Base-by-base conservation (phyloP, 257 asterid genomes). In the Ocimum tenuiflorum region DNA sequence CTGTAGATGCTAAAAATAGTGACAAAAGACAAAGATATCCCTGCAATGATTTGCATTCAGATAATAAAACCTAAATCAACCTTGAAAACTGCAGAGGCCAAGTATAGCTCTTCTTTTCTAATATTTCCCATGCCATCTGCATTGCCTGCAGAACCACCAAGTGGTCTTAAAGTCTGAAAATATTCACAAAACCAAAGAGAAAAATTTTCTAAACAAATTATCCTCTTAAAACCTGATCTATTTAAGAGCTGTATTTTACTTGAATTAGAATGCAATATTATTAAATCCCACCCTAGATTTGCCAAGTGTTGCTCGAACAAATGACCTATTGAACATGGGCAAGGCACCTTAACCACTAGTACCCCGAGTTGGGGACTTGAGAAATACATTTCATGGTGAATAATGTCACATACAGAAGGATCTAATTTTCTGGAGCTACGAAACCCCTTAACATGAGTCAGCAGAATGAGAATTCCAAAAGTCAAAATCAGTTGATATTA, bases 61-160 rank as follows among this genome's bases (percentile, higher is more conserved):
- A 68, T 59, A 54, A 48, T 29, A 29, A 42, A 48, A 14, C 19
- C 9, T 17, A 27, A 51, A 20, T 36, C 35, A 29, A 92, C 99
- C 96, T 86, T 90, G 58, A 94, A 85, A 68, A 85, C 70, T 1
- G 86, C 82, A 48, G 94, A 82, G 67, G 99, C 97, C 60, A 73
- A 75, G 65, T 80, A 77, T 42, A 94, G 82, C 85, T 94, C 97
- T 81, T 88, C 84, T 78, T 83, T 84, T 77, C 99, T 84, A 49
- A 76, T 64, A 73, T 52, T 72, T 51, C 99, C 99, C 82, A 76
- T 69, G 56, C 92, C 95, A 65, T 86, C 95, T 20, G 95, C 91
- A 54, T 88, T 78, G 49, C 99, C 99, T 92, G 61, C 54, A 72
- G 54, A 58, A 57, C 27, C 63, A 70, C 63, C 56, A 48, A 31